Evolutionary conservation across 495 filamentous ascomycete genomes (phyloP).

Genomic region (Chaetomium tenue): DNA sequence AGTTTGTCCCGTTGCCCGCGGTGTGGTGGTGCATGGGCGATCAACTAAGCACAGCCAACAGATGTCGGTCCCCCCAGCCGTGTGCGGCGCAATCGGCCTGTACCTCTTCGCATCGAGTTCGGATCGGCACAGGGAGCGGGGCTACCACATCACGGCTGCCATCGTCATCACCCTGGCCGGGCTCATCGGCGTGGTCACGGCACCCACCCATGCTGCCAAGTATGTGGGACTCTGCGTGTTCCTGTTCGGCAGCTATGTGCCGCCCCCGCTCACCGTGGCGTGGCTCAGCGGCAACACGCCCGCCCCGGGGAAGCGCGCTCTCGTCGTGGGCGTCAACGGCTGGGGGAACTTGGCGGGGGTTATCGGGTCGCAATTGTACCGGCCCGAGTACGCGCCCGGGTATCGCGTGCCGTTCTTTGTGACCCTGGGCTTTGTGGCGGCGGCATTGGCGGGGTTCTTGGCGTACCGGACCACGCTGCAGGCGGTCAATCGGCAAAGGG

Average conservation of each 20-base stretch:
- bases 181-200: conserved; percentile 45
- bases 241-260: conserved; percentile 53
- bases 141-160: conserved; percentile 51
- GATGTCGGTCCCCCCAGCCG: conserved; percentile 56
- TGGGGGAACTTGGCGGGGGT: background rate
- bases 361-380: conserved; percentile 3
- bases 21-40: background rate
- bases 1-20: background rate
- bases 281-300: conserved; percentile 11
- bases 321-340: conserved; percentile 7
- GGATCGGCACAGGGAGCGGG: conserved; percentile 37
- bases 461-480: conserved; percentile 3
- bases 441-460: conserved; percentile 5
- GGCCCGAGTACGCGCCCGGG: conserved; percentile 1
- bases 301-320: background rate
- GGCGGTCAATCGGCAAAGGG: background rate
- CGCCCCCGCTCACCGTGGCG: conserved; percentile 52
- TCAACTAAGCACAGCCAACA: conserved; percentile 10
- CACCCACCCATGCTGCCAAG: conserved; percentile 33
- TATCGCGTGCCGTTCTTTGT: background rate
- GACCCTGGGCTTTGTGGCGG: background rate
- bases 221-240: conserved; percentile 56
- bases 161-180: conserved; percentile 49
- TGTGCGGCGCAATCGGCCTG: conserved; percentile 47
- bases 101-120: conserved; percentile 36